phyloP scores from a whole-genome alignment of 1,284 basidiomycete genomes.

The Ganoderma lingzhi region DNA sequence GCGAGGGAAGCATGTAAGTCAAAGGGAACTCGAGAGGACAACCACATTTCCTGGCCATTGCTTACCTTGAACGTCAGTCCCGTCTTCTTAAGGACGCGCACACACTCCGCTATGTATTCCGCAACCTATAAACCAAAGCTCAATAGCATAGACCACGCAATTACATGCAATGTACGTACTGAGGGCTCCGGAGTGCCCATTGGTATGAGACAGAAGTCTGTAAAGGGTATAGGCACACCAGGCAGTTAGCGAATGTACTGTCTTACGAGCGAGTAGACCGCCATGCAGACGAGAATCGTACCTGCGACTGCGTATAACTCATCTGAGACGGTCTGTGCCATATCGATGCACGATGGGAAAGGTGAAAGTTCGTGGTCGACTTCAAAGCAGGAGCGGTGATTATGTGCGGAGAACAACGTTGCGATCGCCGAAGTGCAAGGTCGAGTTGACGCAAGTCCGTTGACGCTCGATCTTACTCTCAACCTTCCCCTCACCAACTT shows the following conservation, averaged over 20 bases:
- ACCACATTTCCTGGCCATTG: background rate
- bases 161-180: constrained; percentile 46
- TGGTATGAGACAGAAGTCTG: constrained; percentile 87
- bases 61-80: constrained; percentile 83
- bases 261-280: background rate
- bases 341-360: background rate
- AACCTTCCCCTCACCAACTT: too few relatives aligned
- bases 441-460: too few relatives aligned
- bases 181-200: constrained; percentile 79
- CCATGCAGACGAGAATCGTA: constrained; percentile 32
- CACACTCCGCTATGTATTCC: constrained; percentile 80
- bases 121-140: constrained; percentile 57
- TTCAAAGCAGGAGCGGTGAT: background rate
- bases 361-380: background rate
- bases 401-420: too few relatives aligned
- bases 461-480: too few relatives aligned
- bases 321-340: background rate
- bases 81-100: constrained; percentile 75
- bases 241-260: background rate
- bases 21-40: background rate
- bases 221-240: background rate
- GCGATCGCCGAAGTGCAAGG: too few relatives aligned
- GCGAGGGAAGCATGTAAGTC: background rate
- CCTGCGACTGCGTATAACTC: constrained; percentile 76
- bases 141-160: background rate